These are phyloP conservation scores for Anaeramoeba ignava DNA, from an alignment of 78 protist genomes.

Conservation along the genomic window DNA sequence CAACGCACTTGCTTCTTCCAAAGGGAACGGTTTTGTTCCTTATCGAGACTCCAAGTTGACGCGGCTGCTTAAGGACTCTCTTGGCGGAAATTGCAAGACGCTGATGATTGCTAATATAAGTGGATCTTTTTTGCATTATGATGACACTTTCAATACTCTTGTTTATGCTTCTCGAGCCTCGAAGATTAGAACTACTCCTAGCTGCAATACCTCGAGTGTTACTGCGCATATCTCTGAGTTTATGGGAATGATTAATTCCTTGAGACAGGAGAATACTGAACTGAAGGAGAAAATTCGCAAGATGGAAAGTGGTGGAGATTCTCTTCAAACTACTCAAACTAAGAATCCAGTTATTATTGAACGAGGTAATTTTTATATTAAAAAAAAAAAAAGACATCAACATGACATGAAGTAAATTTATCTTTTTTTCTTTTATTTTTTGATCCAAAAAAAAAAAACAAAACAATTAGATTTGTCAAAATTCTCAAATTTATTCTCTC, in stretches of 20 bases:
- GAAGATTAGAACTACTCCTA: conserved; percentile 16
- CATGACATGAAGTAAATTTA: too few species aligned
- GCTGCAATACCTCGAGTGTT: not conserved
- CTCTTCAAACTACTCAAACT: too few species aligned
- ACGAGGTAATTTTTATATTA: too few species aligned
- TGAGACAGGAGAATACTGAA: not conserved
- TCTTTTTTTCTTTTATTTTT: too few species aligned
- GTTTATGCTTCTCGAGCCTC: conserved; percentile 79
- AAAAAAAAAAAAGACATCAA: too few species aligned
- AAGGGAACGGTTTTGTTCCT: conserved; percentile 30
- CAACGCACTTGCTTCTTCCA: conserved; percentile 55
- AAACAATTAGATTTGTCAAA: too few species aligned
- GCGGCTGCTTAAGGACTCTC: conserved; percentile 56
- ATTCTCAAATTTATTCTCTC: too few species aligned
- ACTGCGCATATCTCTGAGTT: not conserved
- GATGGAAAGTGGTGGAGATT: too few species aligned
- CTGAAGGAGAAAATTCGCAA: not conserved
- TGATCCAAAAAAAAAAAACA: too few species aligned
- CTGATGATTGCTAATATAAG: conserved; percentile 80
- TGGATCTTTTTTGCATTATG: conserved; percentile 29
- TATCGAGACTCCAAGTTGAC: conserved; percentile 60
- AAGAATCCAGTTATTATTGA: too few species aligned
- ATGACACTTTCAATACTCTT: conserved; percentile 83
- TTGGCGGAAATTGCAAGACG: conserved; percentile 88
- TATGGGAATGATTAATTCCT: not conserved